Evolutionary conservation across 768 basidiomycete genomes (phyloP).

Genomic region (Thelephora ganbajun): DNA sequence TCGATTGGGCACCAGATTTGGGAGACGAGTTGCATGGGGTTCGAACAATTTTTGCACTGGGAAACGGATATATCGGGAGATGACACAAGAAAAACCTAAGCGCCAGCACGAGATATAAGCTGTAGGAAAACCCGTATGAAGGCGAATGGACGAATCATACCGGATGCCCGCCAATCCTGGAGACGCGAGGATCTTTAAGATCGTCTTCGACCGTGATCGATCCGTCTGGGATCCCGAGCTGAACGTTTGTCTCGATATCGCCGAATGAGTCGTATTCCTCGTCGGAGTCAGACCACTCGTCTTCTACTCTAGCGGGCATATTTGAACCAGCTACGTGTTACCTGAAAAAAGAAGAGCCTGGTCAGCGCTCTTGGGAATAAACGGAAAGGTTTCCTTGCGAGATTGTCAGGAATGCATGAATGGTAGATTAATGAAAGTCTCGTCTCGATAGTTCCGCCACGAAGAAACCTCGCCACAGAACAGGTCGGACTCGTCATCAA

Average conservation of each 20-base stretch:
- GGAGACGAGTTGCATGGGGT: conserved; percentile 68
- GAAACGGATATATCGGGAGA: conserved; percentile 33
- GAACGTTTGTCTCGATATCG: conserved; percentile 56
- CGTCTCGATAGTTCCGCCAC: conserved; percentile 34
- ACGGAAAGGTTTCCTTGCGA: conserved; percentile 9
- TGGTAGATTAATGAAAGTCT: conserved; percentile 59
- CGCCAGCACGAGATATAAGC: conserved; percentile 7
- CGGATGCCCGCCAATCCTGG: conserved; percentile 82
- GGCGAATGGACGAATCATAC: conserved; percentile 46
- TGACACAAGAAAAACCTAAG: conserved; percentile 60
- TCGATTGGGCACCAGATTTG: conserved; percentile 90
- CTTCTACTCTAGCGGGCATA: conserved; percentile 32
- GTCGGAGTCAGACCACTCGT: conserved; percentile 76
- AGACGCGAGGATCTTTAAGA: conserved; percentile 65
- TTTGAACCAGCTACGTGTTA: background rate
- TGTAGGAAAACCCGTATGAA: conserved; percentile 28
- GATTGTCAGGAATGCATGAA: conserved; percentile 84
- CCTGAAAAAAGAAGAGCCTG: conserved; percentile 7
- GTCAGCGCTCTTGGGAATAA: conserved; percentile 2
- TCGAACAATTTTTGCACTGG: conserved; percentile 55
- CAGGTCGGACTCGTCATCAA: conserved; percentile 77
- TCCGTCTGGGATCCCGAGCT: conserved; percentile 76
- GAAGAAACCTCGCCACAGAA: conserved; percentile 46
- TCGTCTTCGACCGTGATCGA: conserved; percentile 41
- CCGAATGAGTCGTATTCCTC: conserved; percentile 30